A percentile compares a stretch with the other conserved stretches of the same genome.
phyloP scores from a whole-genome alignment of 2,329 filamentous ascomycete genomes.

The Penicillium sp. region DNA sequence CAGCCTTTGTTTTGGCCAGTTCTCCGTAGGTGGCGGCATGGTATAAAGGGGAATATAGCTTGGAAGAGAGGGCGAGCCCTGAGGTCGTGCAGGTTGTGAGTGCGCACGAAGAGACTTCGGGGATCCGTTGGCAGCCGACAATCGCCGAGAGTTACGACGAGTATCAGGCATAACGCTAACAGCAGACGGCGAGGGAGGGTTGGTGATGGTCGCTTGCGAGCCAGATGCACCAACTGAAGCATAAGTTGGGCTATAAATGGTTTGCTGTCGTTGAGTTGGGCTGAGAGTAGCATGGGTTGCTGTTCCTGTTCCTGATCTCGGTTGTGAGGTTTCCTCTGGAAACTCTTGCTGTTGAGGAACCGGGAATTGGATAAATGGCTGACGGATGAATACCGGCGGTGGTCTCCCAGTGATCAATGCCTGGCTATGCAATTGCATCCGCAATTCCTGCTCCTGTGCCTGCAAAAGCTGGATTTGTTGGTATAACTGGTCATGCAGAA shows the following conservation, averaged over 20 bases:
- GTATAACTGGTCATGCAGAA: slow-evolving; percentile 51
- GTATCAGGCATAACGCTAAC: slow-evolving; percentile 42
- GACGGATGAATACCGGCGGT: slow-evolving; percentile 42
- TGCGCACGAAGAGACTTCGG: slow-evolving; percentile 49
- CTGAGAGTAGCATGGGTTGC: slow-evolving; percentile 37
- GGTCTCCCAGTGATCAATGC: slow-evolving; percentile 43
- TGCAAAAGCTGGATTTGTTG: slow-evolving; percentile 53
- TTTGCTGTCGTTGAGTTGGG: slow-evolving; percentile 34
- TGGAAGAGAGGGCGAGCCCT: slow-evolving; percentile 37
- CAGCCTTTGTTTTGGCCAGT: slow-evolving; percentile 31
- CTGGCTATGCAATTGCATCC: slow-evolving; percentile 49
- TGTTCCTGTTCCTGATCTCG: slow-evolving; percentile 41
- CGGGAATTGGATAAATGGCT: slow-evolving; percentile 44
- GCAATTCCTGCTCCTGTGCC: slow-evolving; percentile 51
- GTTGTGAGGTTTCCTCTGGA: slow-evolving; percentile 39
- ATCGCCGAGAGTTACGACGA: slow-evolving; percentile 47
- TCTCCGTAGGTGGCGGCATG: slow-evolving; percentile 32
- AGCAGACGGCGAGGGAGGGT: slow-evolving; percentile 49
- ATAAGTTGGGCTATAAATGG: slow-evolving; percentile 39
- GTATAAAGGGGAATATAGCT: slow-evolving; percentile 36
- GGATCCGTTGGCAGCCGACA: slow-evolving; percentile 45
- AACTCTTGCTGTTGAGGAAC: slow-evolving; percentile 40
- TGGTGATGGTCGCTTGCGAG: slow-evolving; percentile 43
- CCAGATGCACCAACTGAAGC: slow-evolving; percentile 39
- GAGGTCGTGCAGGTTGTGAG: slow-evolving; percentile 51